Evolutionary conservation across 2,329 filamentous ascomycete species (phyloP).

Genomic region (Chaetothyriales sp.): DNA sequence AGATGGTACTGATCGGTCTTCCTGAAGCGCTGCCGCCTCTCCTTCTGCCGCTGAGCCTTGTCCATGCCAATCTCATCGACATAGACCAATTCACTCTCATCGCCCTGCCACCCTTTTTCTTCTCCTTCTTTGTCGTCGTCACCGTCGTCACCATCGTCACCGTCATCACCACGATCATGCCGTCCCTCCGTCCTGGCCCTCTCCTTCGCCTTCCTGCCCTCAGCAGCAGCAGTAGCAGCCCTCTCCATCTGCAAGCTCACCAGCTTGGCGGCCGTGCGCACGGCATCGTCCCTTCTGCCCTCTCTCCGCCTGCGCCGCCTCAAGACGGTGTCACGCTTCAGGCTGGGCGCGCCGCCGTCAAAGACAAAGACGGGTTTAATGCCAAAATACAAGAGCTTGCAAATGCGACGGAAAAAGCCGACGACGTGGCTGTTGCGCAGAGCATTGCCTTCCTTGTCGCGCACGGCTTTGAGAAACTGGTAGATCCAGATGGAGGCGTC

Average conservation of each 20-base stretch:
- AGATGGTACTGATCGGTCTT: constrained; percentile 94
- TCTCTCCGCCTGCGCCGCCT: constrained; percentile 67
- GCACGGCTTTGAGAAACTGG: constrained; percentile 96
- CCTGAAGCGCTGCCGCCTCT: constrained; percentile 53
- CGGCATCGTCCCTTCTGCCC: constrained; percentile 83
- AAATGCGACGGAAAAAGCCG: constrained; percentile 95
- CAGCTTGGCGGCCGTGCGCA: constrained; percentile 77
- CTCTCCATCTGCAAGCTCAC: constrained; percentile 90
- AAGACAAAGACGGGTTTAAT: constrained; percentile 97
- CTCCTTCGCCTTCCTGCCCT: constrained; percentile 42
- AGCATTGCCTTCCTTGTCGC: constrained; percentile 95
- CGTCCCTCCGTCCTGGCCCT: constrained; percentile 28
- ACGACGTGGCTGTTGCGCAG: constrained; percentile 91
- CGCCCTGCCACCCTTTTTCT: constrained; percentile 41
- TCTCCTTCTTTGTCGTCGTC: constrained; percentile 48
- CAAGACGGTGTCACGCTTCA: constrained; percentile 85
- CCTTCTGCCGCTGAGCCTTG: constrained; percentile 57
- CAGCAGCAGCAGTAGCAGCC: constrained; percentile 76
- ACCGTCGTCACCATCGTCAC: constrained; percentile 45
- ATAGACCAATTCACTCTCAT: constrained; percentile 60
- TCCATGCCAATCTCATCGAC: constrained; percentile 80
- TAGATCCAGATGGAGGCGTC: constrained; percentile 99
- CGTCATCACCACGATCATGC: constrained; percentile 42
- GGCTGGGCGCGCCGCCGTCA: constrained; percentile 78
- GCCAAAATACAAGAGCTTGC: constrained; percentile 91